Percentiles rank a stretch among this genome's conserved stretches.
These are phyloP conservation scores for Ophiosphaerella narmari DNA, from an alignment of 2,329 filamentous ascomycete species.

Conservation along the genomic window DNA sequence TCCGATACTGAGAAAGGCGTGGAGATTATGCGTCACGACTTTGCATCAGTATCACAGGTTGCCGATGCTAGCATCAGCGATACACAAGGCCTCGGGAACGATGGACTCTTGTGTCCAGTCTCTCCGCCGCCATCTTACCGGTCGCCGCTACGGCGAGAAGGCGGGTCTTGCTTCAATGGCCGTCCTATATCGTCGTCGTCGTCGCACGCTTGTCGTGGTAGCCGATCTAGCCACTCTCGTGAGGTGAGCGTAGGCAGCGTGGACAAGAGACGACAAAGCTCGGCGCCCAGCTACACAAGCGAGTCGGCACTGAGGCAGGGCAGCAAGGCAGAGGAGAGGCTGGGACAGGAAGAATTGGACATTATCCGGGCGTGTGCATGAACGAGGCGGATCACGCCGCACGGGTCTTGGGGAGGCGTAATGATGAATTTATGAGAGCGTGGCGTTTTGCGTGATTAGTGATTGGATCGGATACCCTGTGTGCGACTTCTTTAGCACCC, in stretches of 20 bases:
- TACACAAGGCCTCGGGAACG: constrained; percentile 8
- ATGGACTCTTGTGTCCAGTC: constrained; percentile 2
- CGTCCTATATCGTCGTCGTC: constrained; percentile 18
- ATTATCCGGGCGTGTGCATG: constrained; percentile 27
- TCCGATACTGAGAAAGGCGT: constrained; percentile 16
- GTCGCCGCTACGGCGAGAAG: constrained; percentile 5
- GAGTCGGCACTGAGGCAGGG: constrained; percentile 2
- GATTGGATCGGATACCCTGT: constrained; percentile 2
- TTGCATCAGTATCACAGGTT: constrained; percentile 10
- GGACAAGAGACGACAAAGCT: constrained; percentile 9
- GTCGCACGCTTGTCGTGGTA: constrained; percentile 10
- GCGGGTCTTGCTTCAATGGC: constrained; percentile 19
- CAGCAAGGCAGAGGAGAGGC: background rate
- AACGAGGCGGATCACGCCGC: constrained; percentile 3
- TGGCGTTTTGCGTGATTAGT: background rate
- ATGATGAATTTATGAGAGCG: background rate
- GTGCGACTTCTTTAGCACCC: background rate
- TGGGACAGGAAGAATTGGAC: constrained; percentile 31
- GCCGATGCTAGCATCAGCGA: constrained; percentile 12
- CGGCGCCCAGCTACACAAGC: constrained; percentile 9
- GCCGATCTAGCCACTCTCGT: constrained; percentile 10
- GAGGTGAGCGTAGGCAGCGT: constrained; percentile 14
- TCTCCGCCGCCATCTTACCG: constrained; percentile 5
- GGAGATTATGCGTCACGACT: constrained; percentile 19
- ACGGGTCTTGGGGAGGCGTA: too few species aligned